Base-by-base conservation (phyloP, 2,329 filamentous ascomycete genomes). In the Fusarium sp. region DNA sequence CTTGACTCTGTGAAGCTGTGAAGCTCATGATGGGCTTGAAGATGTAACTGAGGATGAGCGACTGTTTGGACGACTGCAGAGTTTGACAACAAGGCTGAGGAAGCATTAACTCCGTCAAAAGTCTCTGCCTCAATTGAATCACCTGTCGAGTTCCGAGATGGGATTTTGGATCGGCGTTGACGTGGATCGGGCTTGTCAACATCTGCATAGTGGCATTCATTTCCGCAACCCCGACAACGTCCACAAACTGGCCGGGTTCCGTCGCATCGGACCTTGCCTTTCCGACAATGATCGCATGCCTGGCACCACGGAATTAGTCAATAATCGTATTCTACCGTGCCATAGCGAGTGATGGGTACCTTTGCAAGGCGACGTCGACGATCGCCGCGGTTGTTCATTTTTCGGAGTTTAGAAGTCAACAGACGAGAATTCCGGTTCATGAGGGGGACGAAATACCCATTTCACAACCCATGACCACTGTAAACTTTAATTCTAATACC, bases 311-410 rank as follows among this genome's bases (percentile, higher is more conserved):
- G 19, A 11, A 15, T 57, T 44, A 44, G 12, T 19, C n/a, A 21
- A 23, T 9, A 13, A 2, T 9, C 4, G 2, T 1, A 23, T 19
- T 16, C n/a, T 5, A 5, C 16, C 4, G 2, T 21, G 9, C 7
- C 1, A 19, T 15, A 3, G 13, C 9, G 23, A 38, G 6, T 16
- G 5, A 21, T 28, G 2, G 23, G 18, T 53, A 57, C 53, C 53
- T 57, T 57, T 32, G 53, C 53, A 10, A 44, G 25, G 9, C 53
- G 53, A 12, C 53, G 53, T 44, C 53, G 38, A 33, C 53, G 53
- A 13, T 57, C 53, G n/a, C 53, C 53, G 11, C 53, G 53, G 21
- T 19, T 44, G 9, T 33, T 57, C 50, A 53, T 53, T 25, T 37
- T n/a, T 28, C 50, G 50, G 50, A 53, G 50, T 53, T 53, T 28